These are phyloP conservation scores for Porogramme epimiltina DNA, from an alignment of 1,284 basidiomycete species.

Conservation along the genomic window DNA sequence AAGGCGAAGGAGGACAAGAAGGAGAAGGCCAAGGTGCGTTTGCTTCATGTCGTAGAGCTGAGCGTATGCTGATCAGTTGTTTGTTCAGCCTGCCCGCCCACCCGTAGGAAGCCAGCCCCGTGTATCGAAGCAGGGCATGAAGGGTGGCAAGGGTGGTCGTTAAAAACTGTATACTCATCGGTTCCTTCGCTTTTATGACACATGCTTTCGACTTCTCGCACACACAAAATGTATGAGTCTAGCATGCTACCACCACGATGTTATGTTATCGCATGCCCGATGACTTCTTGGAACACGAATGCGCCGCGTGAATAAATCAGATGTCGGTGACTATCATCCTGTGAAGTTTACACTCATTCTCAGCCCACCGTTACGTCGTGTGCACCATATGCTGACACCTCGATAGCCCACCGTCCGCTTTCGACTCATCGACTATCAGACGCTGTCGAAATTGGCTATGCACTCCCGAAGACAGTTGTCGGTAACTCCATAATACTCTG, in stretches of 20 bases:
- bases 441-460: no score
- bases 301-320: no score
- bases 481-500: no score
- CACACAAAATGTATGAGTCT: constrained; percentile 34
- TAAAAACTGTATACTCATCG: constrained; percentile 36
- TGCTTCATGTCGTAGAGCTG: neutral
- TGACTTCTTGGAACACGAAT: neutral
- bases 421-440: no score
- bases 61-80: neutral
- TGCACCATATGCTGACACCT: no score
- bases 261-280: constrained; percentile 16
- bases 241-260: constrained; percentile 26
- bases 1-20: constrained; percentile 96
- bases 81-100: constrained; percentile 37
- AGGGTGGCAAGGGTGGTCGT: constrained; percentile 82
- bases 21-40: constrained; percentile 66
- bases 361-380: no score
- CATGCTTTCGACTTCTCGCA: constrained; percentile 26
- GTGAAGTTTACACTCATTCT: no score
- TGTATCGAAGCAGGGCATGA: constrained; percentile 95
- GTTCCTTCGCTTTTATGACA: constrained; percentile 21
- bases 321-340: no score
- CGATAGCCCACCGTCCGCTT: no score
- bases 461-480: no score
- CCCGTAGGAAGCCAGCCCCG: constrained; percentile 66